These are phyloP conservation scores for Oryza longistaminata DNA, from an alignment of 176 grass and related monocot species.

Conservation along the genomic window DNA sequence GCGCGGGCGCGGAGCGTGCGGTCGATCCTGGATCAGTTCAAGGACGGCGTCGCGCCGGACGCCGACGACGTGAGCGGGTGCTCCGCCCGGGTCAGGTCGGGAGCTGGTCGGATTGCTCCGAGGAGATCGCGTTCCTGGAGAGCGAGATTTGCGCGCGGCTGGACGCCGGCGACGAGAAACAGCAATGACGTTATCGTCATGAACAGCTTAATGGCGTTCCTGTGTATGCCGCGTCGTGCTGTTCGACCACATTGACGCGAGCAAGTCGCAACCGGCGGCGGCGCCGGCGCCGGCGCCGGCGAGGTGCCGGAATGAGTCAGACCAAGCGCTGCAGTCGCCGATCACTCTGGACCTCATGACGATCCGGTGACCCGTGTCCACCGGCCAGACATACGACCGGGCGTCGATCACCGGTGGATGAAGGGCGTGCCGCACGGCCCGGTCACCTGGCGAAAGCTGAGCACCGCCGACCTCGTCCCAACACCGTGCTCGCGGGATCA, in stretches of 20 bases:
- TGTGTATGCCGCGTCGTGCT: conserved; percentile 79
- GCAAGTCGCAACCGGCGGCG: background rate
- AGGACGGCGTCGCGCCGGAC: conserved; percentile 51
- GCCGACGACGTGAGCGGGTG: conserved; percentile 49
- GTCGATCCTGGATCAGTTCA: conserved; percentile 69
- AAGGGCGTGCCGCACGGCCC: conserved; percentile 64
- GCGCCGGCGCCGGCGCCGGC: background rate
- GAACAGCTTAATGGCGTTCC: conserved; percentile 54
- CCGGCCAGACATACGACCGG: conserved; percentile 91
- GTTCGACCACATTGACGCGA: conserved; percentile 52
- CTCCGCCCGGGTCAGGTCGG: conserved; percentile 55
- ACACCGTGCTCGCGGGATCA: conserved; percentile 55
- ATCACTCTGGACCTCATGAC: conserved; percentile 88
- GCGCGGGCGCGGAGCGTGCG: conserved; percentile 45
- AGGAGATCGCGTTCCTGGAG: conserved; percentile 64
- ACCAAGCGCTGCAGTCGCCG: conserved; percentile 66
- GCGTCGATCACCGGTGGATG: conserved; percentile 80
- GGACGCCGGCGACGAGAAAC: conserved; percentile 18
- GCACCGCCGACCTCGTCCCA: conserved; percentile 59
- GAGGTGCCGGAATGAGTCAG: conserved; percentile 56
- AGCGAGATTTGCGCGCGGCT: conserved; percentile 32
- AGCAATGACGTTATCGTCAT: conserved; percentile 41
- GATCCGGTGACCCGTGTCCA: conserved; percentile 76
- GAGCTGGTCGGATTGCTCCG: conserved; percentile 77
- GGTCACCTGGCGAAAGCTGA: conserved; percentile 71